Conservation (phyloP, 2,329 filamentous ascomycete genomes). For the Cercospora sojina region DNA sequence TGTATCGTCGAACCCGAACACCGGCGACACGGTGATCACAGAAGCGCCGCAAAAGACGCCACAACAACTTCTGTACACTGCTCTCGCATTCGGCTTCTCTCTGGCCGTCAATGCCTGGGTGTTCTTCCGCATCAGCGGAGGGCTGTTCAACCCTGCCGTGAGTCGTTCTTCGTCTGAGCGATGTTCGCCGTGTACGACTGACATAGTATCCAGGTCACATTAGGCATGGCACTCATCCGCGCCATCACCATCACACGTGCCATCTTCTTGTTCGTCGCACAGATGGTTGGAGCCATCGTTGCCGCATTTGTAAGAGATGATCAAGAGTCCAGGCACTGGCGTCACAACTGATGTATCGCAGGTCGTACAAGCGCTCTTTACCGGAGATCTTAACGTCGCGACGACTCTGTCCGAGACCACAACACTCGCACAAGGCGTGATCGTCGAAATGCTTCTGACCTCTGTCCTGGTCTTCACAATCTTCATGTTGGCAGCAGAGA, state of each 20-base stretch:
- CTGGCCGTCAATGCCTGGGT: conserved; percentile 46
- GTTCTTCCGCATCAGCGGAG: conserved; percentile 41
- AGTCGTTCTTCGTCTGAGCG: conserved; percentile 29
- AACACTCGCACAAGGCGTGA: conserved; percentile 40
- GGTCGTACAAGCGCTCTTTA: conserved; percentile 37
- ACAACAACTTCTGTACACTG: conserved; percentile 42
- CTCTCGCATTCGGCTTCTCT: conserved; percentile 43
- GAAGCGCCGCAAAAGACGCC: conserved; percentile 38
- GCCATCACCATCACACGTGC: conserved; percentile 32
- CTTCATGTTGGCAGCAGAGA: conserved; percentile 40
- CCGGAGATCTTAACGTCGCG: conserved; percentile 37
- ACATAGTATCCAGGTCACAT: conserved; percentile 27
- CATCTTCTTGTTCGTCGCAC: conserved; percentile 8
- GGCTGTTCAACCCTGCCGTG: conserved; percentile 40
- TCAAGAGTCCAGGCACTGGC: neutral
- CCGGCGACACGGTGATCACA: conserved; percentile 30
- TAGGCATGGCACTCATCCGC: conserved; percentile 40
- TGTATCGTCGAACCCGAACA: conserved; percentile 30
- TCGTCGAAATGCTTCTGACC: conserved; percentile 39
- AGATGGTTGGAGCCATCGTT: conserved; percentile 11
- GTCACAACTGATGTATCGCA: neutral
- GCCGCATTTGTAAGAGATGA: conserved; percentile 12
- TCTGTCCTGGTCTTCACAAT: conserved; percentile 36
- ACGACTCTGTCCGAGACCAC: conserved; percentile 39
- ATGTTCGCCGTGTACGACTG: conserved; percentile 7